Base-by-base conservation (phyloP, 768 basidiomycete species). In the Chiua virens region DNA sequence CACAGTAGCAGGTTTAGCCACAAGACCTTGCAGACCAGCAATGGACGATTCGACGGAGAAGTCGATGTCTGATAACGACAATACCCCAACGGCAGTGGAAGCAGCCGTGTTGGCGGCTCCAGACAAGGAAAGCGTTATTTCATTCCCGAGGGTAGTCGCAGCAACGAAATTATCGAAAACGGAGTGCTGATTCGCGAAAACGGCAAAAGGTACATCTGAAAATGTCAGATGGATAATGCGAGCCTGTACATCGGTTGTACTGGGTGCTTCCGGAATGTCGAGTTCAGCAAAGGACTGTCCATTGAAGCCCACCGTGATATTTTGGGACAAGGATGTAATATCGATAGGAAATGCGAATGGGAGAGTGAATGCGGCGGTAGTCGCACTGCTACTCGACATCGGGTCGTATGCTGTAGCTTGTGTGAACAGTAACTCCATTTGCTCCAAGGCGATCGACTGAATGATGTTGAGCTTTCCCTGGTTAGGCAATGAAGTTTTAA, bases 281-380 rank as follows among this genome's bases (percentile, higher is more conserved):
- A 89, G 68, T 50, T 81, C 73, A 14, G 85, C 86, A 50, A 89
- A 84, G 7, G 77, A 68, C 42, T 74, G 70, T 9, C 79, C 81
- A 23, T 79, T 59, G 51, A 73, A 76, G 13, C 76, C 78, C 42
- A 82, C 70, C 6, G 74, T 77, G 47, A 87, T 78, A 37, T 79
- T 82, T 65, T 82, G 82, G 45, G 80, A 76, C 38, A 89, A 63
- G 2, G 82, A 72, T 3, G 75, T 73, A 56, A 89, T 83, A 59
- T 89, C 82, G 49, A 88, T 52, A 0, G 87, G 84, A 71, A 89
- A 88, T 15, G 66, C 75, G 57, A 89, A 89, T 3, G 86, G 87
- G 1, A 89, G 69, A 15, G 76, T 77, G 67, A 89, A 89, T 0
- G 79, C 74, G 0, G 83, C 84, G 18, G 79, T 78, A 2, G 85